Conservation (phyloP, 805 yeast species). For the Lachancea lanzarotensis region DNA sequence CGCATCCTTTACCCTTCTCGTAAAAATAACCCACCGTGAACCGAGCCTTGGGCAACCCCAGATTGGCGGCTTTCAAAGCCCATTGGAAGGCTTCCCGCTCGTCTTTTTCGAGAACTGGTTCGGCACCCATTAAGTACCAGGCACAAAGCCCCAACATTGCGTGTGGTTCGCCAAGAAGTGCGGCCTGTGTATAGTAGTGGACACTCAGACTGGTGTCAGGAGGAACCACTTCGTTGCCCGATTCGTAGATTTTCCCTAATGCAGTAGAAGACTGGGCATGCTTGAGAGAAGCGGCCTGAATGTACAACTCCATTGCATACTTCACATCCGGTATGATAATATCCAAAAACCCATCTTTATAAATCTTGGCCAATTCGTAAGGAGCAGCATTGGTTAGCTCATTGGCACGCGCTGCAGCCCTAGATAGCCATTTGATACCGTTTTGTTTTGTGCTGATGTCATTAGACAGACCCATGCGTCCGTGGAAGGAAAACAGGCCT, state of each 20-base stretch:
- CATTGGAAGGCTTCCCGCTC: slow-evolving; percentile 87
- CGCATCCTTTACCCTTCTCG: slow-evolving; percentile 85
- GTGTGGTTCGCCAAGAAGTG: slow-evolving; percentile 76
- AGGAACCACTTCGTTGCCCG: slow-evolving; percentile 58
- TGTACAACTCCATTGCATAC: slow-evolving; percentile 80
- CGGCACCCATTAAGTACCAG: slow-evolving; percentile 91
- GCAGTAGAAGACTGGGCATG: slow-evolving; percentile 73
- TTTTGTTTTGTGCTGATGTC: slow-evolving; percentile 66
- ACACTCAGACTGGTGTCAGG: slow-evolving; percentile 79
- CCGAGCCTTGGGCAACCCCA: slow-evolving; percentile 76
- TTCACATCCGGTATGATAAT: slow-evolving; percentile 74
- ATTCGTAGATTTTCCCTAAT: slow-evolving; percentile 78
- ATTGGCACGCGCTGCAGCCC: slow-evolving; percentile 80
- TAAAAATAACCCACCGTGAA: slow-evolving; percentile 75
- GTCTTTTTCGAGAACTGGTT: slow-evolving; percentile 71
- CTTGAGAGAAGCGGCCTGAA: slow-evolving; percentile 84
- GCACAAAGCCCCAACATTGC: slow-evolving; percentile 94
- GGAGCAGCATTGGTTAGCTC: slow-evolving; percentile 91
- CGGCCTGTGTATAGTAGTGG: slow-evolving; percentile 90
- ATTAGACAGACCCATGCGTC: slow-evolving; percentile 72
- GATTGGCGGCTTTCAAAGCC: slow-evolving; percentile 81
- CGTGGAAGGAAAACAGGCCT: slow-evolving; percentile 80
- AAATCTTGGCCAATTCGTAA: slow-evolving; percentile 80
- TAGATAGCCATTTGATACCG: slow-evolving; percentile 87
- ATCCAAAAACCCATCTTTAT: slow-evolving; percentile 78